A percentile compares a stretch with the other conserved stretches of the same genome.
Evolutionary conservation across 805 yeast genomes (phyloP).

Genomic region (Grigorovia transvaalensis): DNA sequence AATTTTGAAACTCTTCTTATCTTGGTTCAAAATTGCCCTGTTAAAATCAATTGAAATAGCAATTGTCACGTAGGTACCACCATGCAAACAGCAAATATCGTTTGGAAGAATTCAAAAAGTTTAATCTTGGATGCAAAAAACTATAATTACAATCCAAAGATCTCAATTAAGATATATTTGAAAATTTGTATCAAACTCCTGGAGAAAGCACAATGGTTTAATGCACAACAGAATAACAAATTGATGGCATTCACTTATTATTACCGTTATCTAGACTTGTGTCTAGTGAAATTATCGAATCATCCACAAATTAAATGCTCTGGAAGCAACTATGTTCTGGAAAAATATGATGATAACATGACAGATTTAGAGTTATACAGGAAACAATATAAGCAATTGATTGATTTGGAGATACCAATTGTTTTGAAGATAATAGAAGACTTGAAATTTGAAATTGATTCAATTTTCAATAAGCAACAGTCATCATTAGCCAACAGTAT

Average conservation of each 20-base stretch:
- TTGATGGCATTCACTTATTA: constrained; percentile 48
- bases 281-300: constrained; percentile 21
- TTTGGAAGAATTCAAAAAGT: constrained; percentile 7
- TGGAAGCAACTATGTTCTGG: neutral
- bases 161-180: constrained; percentile 46
- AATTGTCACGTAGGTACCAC: neutral
- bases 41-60: too few relatives aligned
- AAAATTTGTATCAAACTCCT: constrained; percentile 39
- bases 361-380: constrained; percentile 7
- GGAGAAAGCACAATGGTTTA: constrained; percentile 33
- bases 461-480: constrained; percentile 14
- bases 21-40: neutral
- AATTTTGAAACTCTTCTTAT: neutral
- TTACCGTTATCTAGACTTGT: constrained; percentile 46
- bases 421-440: constrained; percentile 23
- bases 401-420: constrained; percentile 26
- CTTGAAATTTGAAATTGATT: constrained; percentile 16
- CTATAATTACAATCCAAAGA: constrained; percentile 42
- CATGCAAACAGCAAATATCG: neutral
- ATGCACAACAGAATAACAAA: constrained; percentile 29
- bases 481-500: constrained; percentile 21
- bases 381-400: constrained; percentile 19
- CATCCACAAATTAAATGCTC: constrained; percentile 12
- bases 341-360: neutral
- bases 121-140: constrained; percentile 37